Evolutionary conservation across 176 grass and related monocot genomes (phyloP).

Genomic region (Otatea glauca): DNA sequence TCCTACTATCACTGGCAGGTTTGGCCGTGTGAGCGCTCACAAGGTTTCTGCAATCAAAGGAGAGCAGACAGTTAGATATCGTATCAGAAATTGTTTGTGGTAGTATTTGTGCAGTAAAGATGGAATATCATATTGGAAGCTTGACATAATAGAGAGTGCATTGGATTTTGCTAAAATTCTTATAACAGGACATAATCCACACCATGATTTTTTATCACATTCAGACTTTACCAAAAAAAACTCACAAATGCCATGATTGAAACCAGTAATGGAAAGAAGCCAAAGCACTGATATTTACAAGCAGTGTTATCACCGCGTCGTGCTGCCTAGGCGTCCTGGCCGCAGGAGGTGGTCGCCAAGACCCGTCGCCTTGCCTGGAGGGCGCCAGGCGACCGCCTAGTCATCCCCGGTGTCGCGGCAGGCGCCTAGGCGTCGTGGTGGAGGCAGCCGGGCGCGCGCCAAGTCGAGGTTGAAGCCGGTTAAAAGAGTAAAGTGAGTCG

Average conservation of each 20-base stretch:
- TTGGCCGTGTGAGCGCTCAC: background rate
- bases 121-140: background rate
- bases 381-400: too few relatives aligned
- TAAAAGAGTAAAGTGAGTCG: too few relatives aligned
- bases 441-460: too few relatives aligned
- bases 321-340: too few relatives aligned
- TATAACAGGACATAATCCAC: background rate
- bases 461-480: too few relatives aligned
- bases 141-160: background rate
- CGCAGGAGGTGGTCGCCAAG: too few relatives aligned
- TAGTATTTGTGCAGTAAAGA: constrained; percentile 7
- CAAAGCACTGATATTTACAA: background rate
- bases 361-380: too few relatives aligned
- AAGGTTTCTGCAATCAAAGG: constrained; percentile 52
- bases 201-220: background rate
- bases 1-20: constrained; percentile 28
- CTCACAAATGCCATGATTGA: background rate
- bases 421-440: too few relatives aligned
- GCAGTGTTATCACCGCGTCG: too few relatives aligned
- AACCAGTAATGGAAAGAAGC: constrained; percentile 2
- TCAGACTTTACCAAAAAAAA: background rate
- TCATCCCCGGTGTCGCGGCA: too few relatives aligned
- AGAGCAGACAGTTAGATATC: constrained; percentile 36
- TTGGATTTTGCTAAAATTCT: background rate
- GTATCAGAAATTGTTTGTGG: constrained; percentile 17